Evolutionary conservation across 1,284 basidiomycete genomes (phyloP), one percentile per base, ranked within the genome.

Genomic region (Ustilago nuda): DNA sequence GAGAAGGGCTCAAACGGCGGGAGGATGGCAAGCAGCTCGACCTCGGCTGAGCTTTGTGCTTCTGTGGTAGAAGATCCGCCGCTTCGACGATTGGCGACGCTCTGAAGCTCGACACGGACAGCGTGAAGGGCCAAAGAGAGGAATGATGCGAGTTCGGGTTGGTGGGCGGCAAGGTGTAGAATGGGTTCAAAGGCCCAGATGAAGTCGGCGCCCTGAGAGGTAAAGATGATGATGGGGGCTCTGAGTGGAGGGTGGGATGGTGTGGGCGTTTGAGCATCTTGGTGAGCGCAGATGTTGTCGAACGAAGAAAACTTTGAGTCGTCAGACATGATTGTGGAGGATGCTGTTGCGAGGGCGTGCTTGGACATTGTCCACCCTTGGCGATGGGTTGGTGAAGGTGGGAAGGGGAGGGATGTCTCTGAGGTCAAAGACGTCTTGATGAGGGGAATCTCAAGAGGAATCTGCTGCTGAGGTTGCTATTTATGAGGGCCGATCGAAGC

Each of bases 151-250:
- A 76, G 66, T 17, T 58, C 43, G 15, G 66, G 39, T 36, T 62
- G 57, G 13, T 52, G 54, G 11, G 39, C 52, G 0, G 66, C 53
- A 12, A 76, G 65, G 4, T 23, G 43, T 0, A 76, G 17, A 37
- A 76, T 62, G 36, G 41, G n/a, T 11, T 76, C 66, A 33, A 72
- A 69, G 43, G 35, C 53, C n/a, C n/a, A 46, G 11, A 69, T 56
- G 32, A 72, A 76, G 55, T 72, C 66, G 19, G 69, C 72, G 35
- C 74, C 74, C 43, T 76, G 74, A 19, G 74, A 76, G 53, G 66
- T 66, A 17, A 76, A 76, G 59, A 76, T 45, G 43, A 72, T 56
- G 56, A 76, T 52, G 5, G 73, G 56, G n/a, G 56, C 46, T 15
- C 51, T 36, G 4, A 41, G 56, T 56, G 50, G 27, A 11, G 41